Evolutionary conservation across 768 basidiomycete genomes (phyloP).

Genomic region (Rickenella mellea): DNA sequence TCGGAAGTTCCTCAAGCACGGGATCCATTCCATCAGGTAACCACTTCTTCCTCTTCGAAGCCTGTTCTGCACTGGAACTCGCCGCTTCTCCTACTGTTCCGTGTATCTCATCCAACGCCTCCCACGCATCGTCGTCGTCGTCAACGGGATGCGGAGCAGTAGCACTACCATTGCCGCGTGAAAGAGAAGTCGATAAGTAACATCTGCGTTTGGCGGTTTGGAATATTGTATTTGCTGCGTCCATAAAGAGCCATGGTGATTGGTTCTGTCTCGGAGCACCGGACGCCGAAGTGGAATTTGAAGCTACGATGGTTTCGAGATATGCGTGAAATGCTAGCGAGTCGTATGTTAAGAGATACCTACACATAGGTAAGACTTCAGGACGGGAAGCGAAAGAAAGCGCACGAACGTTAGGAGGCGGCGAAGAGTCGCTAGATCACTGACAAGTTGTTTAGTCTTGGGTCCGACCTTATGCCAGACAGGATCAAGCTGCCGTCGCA

Average conservation of each 20-base stretch:
- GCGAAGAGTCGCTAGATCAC: constrained; percentile 77
- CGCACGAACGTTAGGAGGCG: constrained; percentile 64
- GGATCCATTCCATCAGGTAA: constrained; percentile 74
- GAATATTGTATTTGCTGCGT: constrained; percentile 84
- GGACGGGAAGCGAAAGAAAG: neutral
- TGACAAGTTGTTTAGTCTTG: constrained; percentile 84
- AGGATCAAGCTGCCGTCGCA: constrained; percentile 81
- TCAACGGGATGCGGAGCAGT: too few relatives aligned
- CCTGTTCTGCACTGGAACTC: constrained; percentile 7
- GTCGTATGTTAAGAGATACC: constrained; percentile 86
- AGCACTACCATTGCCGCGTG: too few relatives aligned
- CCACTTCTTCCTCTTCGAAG: constrained; percentile 40
- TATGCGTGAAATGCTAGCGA: constrained; percentile 85
- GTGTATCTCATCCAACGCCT: constrained; percentile 55
- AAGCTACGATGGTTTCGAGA: constrained; percentile 76
- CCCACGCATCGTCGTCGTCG: constrained; percentile 73
- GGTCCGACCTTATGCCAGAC: constrained; percentile 97
- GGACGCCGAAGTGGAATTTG: constrained; percentile 37
- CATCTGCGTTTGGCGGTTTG: constrained; percentile 73
- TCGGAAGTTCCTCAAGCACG: constrained; percentile 87
- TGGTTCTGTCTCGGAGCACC: constrained; percentile 57
- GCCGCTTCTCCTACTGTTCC: constrained; percentile 16
- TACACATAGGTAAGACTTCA: constrained; percentile 17
- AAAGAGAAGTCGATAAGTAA: constrained; percentile 38
- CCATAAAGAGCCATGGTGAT: constrained; percentile 86